Evolutionary conservation across 306 rosid species (phyloP).

Genomic region (Fagus crenata): DNA sequence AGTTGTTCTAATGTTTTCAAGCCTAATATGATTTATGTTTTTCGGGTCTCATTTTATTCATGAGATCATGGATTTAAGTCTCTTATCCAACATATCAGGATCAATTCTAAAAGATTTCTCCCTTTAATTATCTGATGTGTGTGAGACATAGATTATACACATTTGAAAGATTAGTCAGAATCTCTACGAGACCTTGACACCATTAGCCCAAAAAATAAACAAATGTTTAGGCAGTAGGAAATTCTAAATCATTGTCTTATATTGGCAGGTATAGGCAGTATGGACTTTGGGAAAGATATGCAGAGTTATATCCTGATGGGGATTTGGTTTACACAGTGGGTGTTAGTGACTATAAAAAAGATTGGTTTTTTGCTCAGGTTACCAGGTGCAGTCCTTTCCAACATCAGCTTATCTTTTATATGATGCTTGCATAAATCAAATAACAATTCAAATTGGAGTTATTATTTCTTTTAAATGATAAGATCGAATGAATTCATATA

Average conservation of each 20-base stretch:
- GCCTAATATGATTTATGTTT: no score
- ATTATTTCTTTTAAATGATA: not conserved
- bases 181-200: not conserved
- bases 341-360: slow-evolving; percentile 62
- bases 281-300: slow-evolving; percentile 92
- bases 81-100: no score
- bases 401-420: not conserved
- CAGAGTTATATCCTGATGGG: slow-evolving; percentile 67
- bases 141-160: no score
- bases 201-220: not conserved
- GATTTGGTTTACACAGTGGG: slow-evolving; percentile 77
- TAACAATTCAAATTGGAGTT: not conserved
- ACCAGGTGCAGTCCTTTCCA: slow-evolving; percentile 52
- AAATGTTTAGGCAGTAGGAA: no score
- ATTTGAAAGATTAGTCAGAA: no score
- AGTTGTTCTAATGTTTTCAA: no score
- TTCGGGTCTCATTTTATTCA: no score
- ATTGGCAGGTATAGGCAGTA: slow-evolving; percentile 75
- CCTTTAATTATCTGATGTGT: no score
- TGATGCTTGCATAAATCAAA: not conserved
- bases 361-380: slow-evolving; percentile 95
- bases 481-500: no score
- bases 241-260: not conserved
- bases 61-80: no score
- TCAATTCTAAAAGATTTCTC: no score